A percentile compares a stretch with the other conserved stretches of the same genome.
Conservation (phyloP, 2,329 filamentous ascomycete genomes). For the Truncatella angustata region DNA sequence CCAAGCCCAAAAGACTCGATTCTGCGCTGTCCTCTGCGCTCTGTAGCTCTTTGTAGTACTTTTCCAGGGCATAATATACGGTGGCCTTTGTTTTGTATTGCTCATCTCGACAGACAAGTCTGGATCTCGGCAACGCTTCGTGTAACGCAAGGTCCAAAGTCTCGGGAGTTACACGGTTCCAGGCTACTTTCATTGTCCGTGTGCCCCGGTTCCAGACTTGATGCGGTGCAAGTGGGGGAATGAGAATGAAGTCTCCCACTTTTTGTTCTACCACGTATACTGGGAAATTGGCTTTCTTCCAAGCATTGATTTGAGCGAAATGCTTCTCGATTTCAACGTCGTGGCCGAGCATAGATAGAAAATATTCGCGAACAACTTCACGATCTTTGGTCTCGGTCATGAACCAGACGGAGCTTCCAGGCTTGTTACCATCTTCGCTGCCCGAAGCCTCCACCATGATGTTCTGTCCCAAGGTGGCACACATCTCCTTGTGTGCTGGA, state of each 20-base stretch:
- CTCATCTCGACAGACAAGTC: constrained; percentile 92
- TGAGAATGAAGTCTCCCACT: constrained; percentile 86
- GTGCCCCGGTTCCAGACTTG: constrained; percentile 98
- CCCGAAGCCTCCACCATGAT: constrained; percentile 95
- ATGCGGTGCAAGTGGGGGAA: constrained; percentile 89
- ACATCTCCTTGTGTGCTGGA: constrained; percentile 95
- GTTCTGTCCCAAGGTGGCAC: constrained; percentile 91
- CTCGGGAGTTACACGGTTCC: constrained; percentile 93
- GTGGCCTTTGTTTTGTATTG: constrained; percentile 99
- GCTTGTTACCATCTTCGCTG: constrained; percentile 69
- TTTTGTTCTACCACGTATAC: constrained; percentile 92
- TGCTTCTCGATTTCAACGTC: constrained; percentile 97
- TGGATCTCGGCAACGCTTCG: constrained; percentile 84
- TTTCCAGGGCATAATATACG: constrained; percentile 80
- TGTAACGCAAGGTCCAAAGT: constrained; percentile 82
- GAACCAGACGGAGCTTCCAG: constrained; percentile 94
- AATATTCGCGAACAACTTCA: constrained; percentile 88
- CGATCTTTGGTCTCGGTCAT: constrained; percentile 97
- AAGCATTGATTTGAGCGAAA: constrained; percentile 92
- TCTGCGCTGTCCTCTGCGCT: constrained; percentile 50
- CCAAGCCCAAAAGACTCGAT: constrained; percentile 46
- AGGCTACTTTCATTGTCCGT: constrained; percentile 94
- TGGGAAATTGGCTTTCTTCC: constrained; percentile 91
- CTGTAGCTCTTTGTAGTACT: constrained; percentile 66
- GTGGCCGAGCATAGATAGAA: constrained; percentile 87